Evolutionary conservation across 345 rosid species (phyloP).

Genomic region (Conringia planisiliqua): DNA sequence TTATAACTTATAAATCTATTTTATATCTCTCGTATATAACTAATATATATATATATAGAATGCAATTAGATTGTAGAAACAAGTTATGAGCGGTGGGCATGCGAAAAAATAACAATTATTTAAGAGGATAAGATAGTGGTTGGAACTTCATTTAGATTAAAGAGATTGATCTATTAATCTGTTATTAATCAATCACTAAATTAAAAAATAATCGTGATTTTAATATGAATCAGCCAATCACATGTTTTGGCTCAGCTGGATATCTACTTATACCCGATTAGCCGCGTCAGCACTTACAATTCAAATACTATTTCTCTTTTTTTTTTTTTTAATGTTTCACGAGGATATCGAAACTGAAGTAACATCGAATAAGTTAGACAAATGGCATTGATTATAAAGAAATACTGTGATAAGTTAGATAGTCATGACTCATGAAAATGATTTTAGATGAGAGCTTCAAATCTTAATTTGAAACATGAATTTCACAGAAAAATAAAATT

Average conservation of each 20-base stretch:
- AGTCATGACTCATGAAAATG: neutral
- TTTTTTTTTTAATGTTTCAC: neutral
- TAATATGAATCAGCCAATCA: slow-evolving; percentile 15
- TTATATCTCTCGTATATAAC: neutral
- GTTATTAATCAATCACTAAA: neutral
- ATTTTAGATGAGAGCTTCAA: neutral
- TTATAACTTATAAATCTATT: neutral
- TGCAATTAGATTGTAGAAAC: neutral
- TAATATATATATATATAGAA: neutral
- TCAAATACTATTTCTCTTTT: neutral
- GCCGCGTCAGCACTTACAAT: slow-evolving; percentile 20
- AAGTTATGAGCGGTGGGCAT: slow-evolving; percentile 6
- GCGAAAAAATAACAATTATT: neutral
- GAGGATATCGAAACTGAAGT: neutral
- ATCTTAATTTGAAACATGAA: neutral
- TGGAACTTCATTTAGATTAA: neutral
- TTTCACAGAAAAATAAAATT: too few species aligned
- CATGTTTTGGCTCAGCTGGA: slow-evolving; percentile 23
- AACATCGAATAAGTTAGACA: neutral
- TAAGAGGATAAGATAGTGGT: slow-evolving; percentile 11
- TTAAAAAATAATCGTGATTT: neutral
- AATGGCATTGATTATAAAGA: neutral
- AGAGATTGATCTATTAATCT: neutral
- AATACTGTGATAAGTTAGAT: too few species aligned
- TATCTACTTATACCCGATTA: slow-evolving; percentile 18